Base-by-base conservation (phyloP, 2,329 filamentous ascomycete genomes). In the Aspergillus costaricaensis region DNA sequence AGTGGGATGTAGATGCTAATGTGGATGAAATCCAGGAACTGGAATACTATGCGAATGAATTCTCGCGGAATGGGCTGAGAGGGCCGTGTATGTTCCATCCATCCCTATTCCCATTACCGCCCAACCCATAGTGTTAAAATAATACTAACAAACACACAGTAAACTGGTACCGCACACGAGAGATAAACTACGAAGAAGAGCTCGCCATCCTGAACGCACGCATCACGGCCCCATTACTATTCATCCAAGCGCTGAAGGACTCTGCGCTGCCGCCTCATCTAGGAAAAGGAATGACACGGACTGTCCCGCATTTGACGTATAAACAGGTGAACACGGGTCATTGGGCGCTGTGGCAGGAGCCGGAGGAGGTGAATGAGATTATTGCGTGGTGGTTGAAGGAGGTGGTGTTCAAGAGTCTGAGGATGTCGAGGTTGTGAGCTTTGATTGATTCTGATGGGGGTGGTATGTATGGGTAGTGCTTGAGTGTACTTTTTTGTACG, bases 111-210 rank as follows among this genome's bases (percentile, higher is more conserved):
- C 23, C 23, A 2, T 15, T 17, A 12, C 5, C 5, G 17, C 23
- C 30, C 14, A 54, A 41, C 21, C 5, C 2, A 39, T 15, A 4
- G 5, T 5, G 5, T 6, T n/a, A 30, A 39, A 5, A 23, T 0
- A 27, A 25, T 8, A 27, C 48, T 59, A 58, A 60, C 17, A 10
- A 19, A 49, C 30, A 62, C 55, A 36, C 12, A 53, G 82, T 92
- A 62, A 95, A 93, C 77, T 97, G 92, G 91, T 99, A 99, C 79
- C 87, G 92, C 47, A 90, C 85, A 2, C 81, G 85, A 19, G 80
- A 85, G 74, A 75, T 88, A 64, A 96, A 96, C 76, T 90, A 82
- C 72, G 84, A 91, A 43, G 91, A 97, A 64, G 95, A 97, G 48
- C 67, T 75, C 19, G 63, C 67, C 48, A 69, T 79, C 57, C 65